These are phyloP conservation scores for Parmelia sp. DNA, from an alignment of 495 filamentous ascomycete genomes.

Conservation along the genomic window DNA sequence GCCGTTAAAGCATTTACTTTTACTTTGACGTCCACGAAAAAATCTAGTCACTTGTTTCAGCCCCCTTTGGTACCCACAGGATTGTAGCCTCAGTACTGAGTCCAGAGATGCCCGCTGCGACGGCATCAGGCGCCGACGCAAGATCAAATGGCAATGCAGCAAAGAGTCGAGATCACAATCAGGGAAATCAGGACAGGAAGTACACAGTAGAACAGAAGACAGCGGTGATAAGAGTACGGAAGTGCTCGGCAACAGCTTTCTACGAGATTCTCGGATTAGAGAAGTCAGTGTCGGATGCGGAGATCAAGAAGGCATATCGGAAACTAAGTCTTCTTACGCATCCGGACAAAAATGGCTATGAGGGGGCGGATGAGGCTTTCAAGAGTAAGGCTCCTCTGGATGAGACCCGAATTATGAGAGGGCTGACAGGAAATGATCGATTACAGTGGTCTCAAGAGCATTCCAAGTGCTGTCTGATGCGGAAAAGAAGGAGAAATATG, in stretches of 20 bases:
- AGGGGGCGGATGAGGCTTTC: constrained; percentile 93
- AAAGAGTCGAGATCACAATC: constrained; percentile 78
- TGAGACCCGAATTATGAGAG: neutral
- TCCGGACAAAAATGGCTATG: constrained; percentile 98
- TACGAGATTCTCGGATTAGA: constrained; percentile 87
- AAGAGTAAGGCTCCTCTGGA: constrained; percentile 58
- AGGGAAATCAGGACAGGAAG: constrained; percentile 85
- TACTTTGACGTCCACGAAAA: neutral
- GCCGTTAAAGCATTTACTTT: neutral
- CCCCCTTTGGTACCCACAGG: neutral
- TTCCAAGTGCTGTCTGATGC: constrained; percentile 90
- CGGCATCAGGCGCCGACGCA: constrained; percentile 65
- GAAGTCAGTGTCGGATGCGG: constrained; percentile 63
- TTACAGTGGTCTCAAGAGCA: constrained; percentile 78
- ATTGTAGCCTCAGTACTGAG: neutral
- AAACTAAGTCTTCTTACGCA: constrained; percentile 90
- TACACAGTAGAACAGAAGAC: constrained; percentile 86
- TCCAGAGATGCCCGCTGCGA: constrained; percentile 63
- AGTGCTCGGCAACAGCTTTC: constrained; percentile 77
- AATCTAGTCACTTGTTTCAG: neutral
- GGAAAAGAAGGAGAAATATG: constrained; percentile 83
- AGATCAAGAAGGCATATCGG: constrained; percentile 96
- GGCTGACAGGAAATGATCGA: constrained; percentile 14
- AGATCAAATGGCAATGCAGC: constrained; percentile 50
- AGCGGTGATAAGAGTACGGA: constrained; percentile 78